Evolutionary conservation across 129 eudicot genomes (phyloP), one percentile per base, ranked within the genome.

Genomic region (Artemisia argyi): DNA sequence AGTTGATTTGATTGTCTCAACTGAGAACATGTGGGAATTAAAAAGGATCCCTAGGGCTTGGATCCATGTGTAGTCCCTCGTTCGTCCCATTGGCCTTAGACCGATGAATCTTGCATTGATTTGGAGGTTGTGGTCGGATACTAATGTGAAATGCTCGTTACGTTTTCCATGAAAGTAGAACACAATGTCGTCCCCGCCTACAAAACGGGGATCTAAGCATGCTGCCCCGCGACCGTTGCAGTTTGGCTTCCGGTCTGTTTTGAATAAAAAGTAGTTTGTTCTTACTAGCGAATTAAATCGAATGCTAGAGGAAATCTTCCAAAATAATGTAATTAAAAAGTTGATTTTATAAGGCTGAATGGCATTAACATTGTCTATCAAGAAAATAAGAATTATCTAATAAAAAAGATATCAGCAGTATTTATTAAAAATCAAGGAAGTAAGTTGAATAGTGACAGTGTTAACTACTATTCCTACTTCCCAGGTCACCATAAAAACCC

Each of bases 61-160:
- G 48, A 83, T 78, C 91, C 91, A 86, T 11, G 91, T 86, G 70
- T 69, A 80, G 82, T 86, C 91, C 17, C 88, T 58, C n/a, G 80
- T 12, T 66, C 91, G 54, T 4, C 87, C 88, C 0, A 68, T 51
- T 1, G 91, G 88, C 48, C 87, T 74, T 32, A 70, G 58, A 49
- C 85, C 86, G 13, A 80, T 86, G 82, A 83, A 80, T 5, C 80
- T 82, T 22, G 91, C 87, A 56, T 86, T 86, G 53, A 80, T 86
- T 11, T 83, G 87, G 57, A 86, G 87, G 32, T 83, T 71, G 9
- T 7, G 13, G 22, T 86, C 91, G 12, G 85, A 83, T 20, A 86
- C 88, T 16, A 86, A 52, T 52, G 77, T 46, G 82, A 86, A 86
- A 65, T 86, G 82, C 65, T 77, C 75, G 42, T 78, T 75, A 15